These are phyloP conservation scores for Aspergillus floridensis DNA, from an alignment of 2,329 filamentous ascomycete species.

Conservation along the genomic window DNA sequence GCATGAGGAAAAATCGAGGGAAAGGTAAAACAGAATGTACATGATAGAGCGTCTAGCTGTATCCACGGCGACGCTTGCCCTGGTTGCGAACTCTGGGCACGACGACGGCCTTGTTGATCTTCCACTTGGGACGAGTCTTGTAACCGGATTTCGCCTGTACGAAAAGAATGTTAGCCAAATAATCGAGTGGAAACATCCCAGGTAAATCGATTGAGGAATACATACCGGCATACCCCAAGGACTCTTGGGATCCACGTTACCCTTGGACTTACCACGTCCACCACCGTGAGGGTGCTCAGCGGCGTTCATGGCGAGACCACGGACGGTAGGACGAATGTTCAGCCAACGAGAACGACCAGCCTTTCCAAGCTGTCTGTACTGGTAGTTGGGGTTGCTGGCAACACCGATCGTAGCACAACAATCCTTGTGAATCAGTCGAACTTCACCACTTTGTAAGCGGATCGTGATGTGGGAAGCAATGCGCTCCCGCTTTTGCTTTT, in stretches of 20 bases:
- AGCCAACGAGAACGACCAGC: slow-evolving; percentile 91
- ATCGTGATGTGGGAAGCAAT: slow-evolving; percentile 78
- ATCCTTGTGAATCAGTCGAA: slow-evolving; percentile 83
- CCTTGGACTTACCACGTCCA: slow-evolving; percentile 99
- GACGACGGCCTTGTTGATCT: slow-evolving; percentile 89
- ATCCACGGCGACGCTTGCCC: slow-evolving; percentile 74
- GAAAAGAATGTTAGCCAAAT: slow-evolving; percentile 13
- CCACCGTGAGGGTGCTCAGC: slow-evolving; percentile 97
- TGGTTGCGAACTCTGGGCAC: slow-evolving; percentile 80
- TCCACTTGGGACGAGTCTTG: slow-evolving; percentile 87
- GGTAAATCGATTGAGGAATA: slow-evolving; percentile 25
- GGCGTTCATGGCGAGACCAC: slow-evolving; percentile 99
- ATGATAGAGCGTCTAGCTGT: slow-evolving; percentile 44
- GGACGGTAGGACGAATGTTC: slow-evolving; percentile 89
- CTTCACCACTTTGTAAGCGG: slow-evolving; percentile 86
- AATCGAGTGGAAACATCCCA: slow-evolving; percentile 10
- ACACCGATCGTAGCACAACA: slow-evolving; percentile 93
- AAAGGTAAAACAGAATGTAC: slow-evolving; percentile 9
- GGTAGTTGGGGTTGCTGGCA: slow-evolving; percentile 87
- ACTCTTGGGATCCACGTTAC: slow-evolving; percentile 90
- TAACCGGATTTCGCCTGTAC: slow-evolving; percentile 59
- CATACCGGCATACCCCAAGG: slow-evolving; percentile 94
- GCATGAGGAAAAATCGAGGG: slow-evolving; percentile 3
- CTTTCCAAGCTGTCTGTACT: slow-evolving; percentile 89
- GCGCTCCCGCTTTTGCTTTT: slow-evolving; percentile 50